These are phyloP conservation scores for Exophiala oligosperma DNA, from an alignment of 2,329 filamentous ascomycete genomes.

Conservation along the genomic window DNA sequence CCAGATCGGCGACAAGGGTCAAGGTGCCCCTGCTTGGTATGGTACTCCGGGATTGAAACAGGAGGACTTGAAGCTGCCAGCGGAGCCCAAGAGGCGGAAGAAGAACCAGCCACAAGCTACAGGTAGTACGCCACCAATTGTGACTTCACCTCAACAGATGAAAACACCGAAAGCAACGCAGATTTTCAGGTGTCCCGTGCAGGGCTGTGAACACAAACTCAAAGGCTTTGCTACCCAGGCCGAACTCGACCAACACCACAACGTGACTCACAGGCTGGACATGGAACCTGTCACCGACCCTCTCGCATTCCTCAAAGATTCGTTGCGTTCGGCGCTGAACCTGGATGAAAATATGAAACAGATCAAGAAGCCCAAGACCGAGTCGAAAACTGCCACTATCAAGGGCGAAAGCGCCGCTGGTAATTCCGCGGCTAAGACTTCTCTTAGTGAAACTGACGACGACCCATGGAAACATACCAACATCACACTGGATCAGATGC, in stretches of 20 bases:
- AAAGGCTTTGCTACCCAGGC: conserved; percentile 57
- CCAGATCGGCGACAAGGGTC: conserved; percentile 50
- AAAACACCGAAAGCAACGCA: conserved; percentile 46
- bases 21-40: conserved; percentile 39
- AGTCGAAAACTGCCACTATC: conserved; percentile 8
- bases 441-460: conserved; percentile 6
- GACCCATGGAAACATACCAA: conserved; percentile 26
- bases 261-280: conserved; percentile 52
- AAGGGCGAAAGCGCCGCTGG: conserved; percentile 20
- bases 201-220: conserved; percentile 54
- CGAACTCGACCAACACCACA: conserved; percentile 56
- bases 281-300: conserved; percentile 54
- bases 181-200: conserved; percentile 54
- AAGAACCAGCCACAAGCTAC: conserved; percentile 39
- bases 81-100: conserved; percentile 56
- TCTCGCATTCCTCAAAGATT: conserved; percentile 57
- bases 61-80: conserved; percentile 59
- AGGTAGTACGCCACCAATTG: conserved; percentile 30
- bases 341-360: conserved; percentile 50
- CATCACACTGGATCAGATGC: conserved; percentile 24
- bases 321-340: conserved; percentile 47
- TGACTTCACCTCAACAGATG: conserved; percentile 35
- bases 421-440: conserved; percentile 23
- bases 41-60: conserved; percentile 53
- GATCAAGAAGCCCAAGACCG: conserved; percentile 35